Base-by-base conservation (phyloP, 768 basidiomycete genomes). In the Tricholoma sp. region DNA sequence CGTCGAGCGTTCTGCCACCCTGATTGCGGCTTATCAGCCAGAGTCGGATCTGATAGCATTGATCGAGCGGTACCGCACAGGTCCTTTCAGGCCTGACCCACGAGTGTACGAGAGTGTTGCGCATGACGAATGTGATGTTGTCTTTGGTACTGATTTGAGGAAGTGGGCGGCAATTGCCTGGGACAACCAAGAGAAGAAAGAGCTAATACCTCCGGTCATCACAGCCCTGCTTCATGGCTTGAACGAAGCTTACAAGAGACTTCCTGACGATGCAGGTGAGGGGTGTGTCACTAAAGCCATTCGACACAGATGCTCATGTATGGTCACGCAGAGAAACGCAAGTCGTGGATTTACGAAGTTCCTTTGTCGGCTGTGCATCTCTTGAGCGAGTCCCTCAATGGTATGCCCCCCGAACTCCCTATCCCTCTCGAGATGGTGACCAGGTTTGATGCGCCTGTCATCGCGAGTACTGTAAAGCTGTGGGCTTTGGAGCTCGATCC, bases 331-430 rank as follows among this genome's bases (percentile, higher is more conserved):
- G 94, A 95, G 68, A 88, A 84, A 66, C 85, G 95, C 57, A 93
- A 88, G 74, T 75, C 87, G 3, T 98, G 95, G 95, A 91, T 98
- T 53, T 98, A 97, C 70, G 93, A 98, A 63, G 89, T 91, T 3
- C 94, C 94, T 1, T 79, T 98, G 6, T 76, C 84, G 1, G 83
- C 84, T 24, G 81, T 89, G 13, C 95, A 98, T 63, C 88, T 88
- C 57, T 83, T 98, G 31, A 86, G 95, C 55, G 91, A 94, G 70
- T 78, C 79, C 5, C 75, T 98, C 53, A 96, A 97, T 66, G 82
- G 79, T 9, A 71, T 89, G n/a, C 85, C 81, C 6, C 68, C 78
- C 51, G 79, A 76, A 28, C 75, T 78, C 54, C 69, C 86, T 18
- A 81, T 89, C 60, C 73, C 91, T 13, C 20, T 62, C 0, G 77